phyloP scores from a whole-genome alignment of 352 stramenopile genomes.

The Pythium phragmiticola region DNA sequence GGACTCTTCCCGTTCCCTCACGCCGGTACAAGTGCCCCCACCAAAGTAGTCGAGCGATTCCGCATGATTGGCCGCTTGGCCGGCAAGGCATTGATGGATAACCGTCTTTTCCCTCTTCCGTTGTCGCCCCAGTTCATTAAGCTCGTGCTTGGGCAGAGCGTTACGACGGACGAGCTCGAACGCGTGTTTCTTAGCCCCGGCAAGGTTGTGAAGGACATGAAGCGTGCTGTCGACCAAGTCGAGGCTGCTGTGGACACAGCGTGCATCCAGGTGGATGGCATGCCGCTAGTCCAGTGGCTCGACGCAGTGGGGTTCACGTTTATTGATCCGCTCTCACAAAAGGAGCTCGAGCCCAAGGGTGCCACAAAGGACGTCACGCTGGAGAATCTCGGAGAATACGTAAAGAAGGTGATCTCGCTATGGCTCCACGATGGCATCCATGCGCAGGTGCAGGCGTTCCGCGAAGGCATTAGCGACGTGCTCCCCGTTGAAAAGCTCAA shows the following conservation, averaged over 20 bases:
- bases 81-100: conserved; percentile 84
- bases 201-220: conserved; percentile 60
- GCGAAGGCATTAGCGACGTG: conserved; percentile 73
- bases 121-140: conserved; percentile 77
- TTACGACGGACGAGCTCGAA: conserved; percentile 48
- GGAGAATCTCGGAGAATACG: conserved; percentile 55
- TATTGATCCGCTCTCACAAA: conserved; percentile 75
- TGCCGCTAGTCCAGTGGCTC: conserved; percentile 54
- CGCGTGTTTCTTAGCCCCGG: conserved; percentile 67
- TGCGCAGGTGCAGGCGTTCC: conserved; percentile 69
- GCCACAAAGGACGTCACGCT: conserved; percentile 46
- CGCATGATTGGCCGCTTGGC: conserved; percentile 79
- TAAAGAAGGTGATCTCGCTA: conserved; percentile 50
- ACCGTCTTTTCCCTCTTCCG: conserved; percentile 68
- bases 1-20: conserved; percentile 76
- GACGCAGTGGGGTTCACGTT: conserved; percentile 69
- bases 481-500: conserved; percentile 68
- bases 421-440: conserved; percentile 70
- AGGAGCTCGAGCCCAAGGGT: conserved; percentile 48
- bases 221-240: conserved; percentile 16
- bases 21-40: conserved; percentile 3
- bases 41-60: conserved; percentile 63
- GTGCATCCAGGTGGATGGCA: conserved; percentile 57
- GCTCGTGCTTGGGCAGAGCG: conserved; percentile 62
- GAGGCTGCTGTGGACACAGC: conserved; percentile 31